Percentiles rank a stretch among this genome's conserved stretches.
Evolutionary conservation across 1,284 basidiomycete species (phyloP).

Genomic region (Cryptococcus floricola): DNA sequence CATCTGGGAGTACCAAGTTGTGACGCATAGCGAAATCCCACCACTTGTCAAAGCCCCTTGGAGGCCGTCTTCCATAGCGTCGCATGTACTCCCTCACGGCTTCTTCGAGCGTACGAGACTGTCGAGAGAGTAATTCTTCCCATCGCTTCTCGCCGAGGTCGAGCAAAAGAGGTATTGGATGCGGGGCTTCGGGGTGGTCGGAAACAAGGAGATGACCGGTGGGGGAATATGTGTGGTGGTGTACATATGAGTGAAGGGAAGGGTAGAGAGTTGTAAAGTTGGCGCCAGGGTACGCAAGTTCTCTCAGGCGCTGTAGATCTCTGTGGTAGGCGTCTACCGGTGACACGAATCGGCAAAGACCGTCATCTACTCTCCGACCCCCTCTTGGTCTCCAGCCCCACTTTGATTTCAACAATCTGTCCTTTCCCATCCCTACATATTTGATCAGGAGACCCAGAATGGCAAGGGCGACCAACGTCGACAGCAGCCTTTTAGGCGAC

Average conservation of each 20-base stretch:
- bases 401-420: not conserved
- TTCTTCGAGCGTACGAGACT: constrained; percentile 67
- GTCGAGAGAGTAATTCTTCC: constrained; percentile 60
- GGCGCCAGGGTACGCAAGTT: constrained; percentile 9
- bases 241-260: constrained; percentile 10
- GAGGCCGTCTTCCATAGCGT: constrained; percentile 72
- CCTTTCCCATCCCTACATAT: not conserved
- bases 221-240: constrained; percentile 34
- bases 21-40: constrained; percentile 71
- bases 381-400: not conserved
- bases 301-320: constrained; percentile 32
- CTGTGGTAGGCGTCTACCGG: constrained; percentile 40
- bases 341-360: constrained; percentile 36
- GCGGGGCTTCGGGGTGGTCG: constrained; percentile 46
- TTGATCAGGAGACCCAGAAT: not conserved
- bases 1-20: constrained; percentile 75
- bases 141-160: constrained; percentile 66
- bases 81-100: constrained; percentile 73
- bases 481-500: constrained; percentile 12
- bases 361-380: constrained; percentile 10
- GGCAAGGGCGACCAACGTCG: constrained; percentile 5
- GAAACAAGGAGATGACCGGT: constrained; percentile 45
- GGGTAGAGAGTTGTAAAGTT: constrained; percentile 1
- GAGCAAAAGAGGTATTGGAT: constrained; percentile 75
- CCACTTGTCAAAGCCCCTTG: constrained; percentile 83